These are phyloP conservation scores for Suillus subalutaceus DNA, from an alignment of 768 basidiomycete species.

Conservation along the genomic window DNA sequence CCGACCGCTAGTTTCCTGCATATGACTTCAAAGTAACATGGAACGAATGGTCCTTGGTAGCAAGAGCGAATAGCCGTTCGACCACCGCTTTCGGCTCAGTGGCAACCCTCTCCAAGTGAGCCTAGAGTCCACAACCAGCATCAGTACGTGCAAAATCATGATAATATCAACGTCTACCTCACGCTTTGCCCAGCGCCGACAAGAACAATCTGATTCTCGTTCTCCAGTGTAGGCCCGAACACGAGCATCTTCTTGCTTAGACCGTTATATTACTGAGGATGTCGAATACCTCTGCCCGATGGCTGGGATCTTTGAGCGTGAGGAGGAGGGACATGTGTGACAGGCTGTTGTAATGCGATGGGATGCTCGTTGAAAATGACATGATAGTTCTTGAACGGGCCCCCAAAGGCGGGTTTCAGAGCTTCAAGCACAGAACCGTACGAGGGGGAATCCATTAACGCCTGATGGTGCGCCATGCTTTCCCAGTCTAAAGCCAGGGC, in stretches of 20 bases:
- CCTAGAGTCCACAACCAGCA: conserved; percentile 15
- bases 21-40: conserved; percentile 18
- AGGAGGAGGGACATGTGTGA: conserved; percentile 26
- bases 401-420: conserved; percentile 15
- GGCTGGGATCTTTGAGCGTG: conserved; percentile 25
- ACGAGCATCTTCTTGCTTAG: conserved; percentile 15
- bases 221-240: conserved; percentile 25
- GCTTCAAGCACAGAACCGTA: conserved; percentile 2
- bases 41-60: conserved; percentile 17
- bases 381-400: conserved; percentile 20
- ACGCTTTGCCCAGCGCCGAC: conserved; percentile 25
- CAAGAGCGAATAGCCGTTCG: conserved; percentile 19
- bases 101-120: conserved; percentile 14
- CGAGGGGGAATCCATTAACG: no score
- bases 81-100: conserved; percentile 13
- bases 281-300: conserved; percentile 20
- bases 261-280: conserved; percentile 19
- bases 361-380: conserved; percentile 22
- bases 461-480: no score
- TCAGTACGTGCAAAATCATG: not conserved
- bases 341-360: conserved; percentile 22
- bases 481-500: no score
- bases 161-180: conserved; percentile 22
- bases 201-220: conserved; percentile 23
- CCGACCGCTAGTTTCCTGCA: not conserved